phyloP scores from a whole-genome alignment of 495 filamentous ascomycete species.

The Bryoglossum gracile region DNA sequence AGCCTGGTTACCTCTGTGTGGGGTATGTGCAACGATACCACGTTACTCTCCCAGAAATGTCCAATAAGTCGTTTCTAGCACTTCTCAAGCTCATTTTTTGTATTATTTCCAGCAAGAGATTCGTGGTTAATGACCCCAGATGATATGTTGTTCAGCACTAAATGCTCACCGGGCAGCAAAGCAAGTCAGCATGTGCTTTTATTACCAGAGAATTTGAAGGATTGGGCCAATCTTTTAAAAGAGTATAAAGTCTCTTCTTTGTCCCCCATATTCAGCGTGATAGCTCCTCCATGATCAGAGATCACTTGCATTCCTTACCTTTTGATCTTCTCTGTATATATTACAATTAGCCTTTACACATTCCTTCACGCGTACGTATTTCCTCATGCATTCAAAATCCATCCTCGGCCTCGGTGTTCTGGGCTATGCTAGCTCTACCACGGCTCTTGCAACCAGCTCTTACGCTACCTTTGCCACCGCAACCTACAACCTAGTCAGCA shows the following conservation, averaged over 20 bases:
- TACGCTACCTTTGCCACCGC: constrained; percentile 7
- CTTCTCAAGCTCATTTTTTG: neutral
- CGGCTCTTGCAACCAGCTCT: constrained; percentile 8
- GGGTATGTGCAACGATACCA: neutral
- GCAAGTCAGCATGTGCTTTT: neutral
- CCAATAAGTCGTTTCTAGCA: neutral
- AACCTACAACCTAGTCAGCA: constrained; percentile 11
- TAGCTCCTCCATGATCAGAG: neutral
- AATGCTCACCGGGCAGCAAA: neutral
- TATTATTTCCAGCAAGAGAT: neutral
- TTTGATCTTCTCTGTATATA: neutral
- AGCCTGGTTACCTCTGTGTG: neutral
- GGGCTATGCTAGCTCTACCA: neutral
- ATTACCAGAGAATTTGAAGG: neutral
- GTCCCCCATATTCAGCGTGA: neutral
- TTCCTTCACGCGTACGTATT: neutral
- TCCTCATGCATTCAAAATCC: neutral
- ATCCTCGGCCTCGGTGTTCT: neutral
- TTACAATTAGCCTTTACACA: neutral
- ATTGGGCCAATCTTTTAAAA: neutral
- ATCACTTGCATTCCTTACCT: neutral
- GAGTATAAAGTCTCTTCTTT: neutral
- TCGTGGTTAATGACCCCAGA: neutral
- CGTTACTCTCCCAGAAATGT: neutral
- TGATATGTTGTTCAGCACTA: neutral